Evolutionary conservation across 2,329 filamentous ascomycete species (phyloP), one percentile per base, ranked within the genome.

Genomic region (Aspergillus arachidicola): DNA sequence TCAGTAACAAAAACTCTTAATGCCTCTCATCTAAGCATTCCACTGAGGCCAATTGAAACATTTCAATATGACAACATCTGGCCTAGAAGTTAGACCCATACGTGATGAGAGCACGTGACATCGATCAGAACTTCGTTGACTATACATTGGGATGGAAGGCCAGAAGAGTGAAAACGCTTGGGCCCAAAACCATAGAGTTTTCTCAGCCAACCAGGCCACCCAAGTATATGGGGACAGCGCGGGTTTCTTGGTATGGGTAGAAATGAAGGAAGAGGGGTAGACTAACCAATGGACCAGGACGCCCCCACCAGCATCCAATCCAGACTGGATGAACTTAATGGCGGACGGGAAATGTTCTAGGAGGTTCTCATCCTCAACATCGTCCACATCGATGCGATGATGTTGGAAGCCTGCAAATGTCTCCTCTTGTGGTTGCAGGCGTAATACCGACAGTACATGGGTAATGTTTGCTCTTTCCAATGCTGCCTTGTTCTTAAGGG

Each of bases 281-380:
- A 85, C 88, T 83, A 76, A 91, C 88, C 89, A 92, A 79, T 91
- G 89, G 68, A 91, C 86, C 65, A 91, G 81, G 45, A 91, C 88
- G 59, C 80, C 75, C 51, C 85, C 85, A 60, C 85, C 87, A 61
- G 80, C 79, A 71, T 86, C 81, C 58, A 98, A 81, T 1, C 88
- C 94, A 48, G 88, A 82, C 70, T 94, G 87, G 70, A 98, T 97
- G 78, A 97, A 99, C 55, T 55, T 85, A 71, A 95, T 91, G 61
- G 91, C 91, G 58, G 83, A 83, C 7, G 93, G 87, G 65, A 98
- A 90, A 77, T 96, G 89, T 66, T 91, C 86, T 21, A 98, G 81
- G 58, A 98, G 79, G 78, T 99, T 92, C 70, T 94, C 90, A 73
- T 97, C 93, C 23, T 94, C 92, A 58, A 94, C 87, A 81, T 99